These are phyloP conservation scores for Sesbania bispinosa DNA, from an alignment of 306 rosid species.

Conservation along the genomic window DNA sequence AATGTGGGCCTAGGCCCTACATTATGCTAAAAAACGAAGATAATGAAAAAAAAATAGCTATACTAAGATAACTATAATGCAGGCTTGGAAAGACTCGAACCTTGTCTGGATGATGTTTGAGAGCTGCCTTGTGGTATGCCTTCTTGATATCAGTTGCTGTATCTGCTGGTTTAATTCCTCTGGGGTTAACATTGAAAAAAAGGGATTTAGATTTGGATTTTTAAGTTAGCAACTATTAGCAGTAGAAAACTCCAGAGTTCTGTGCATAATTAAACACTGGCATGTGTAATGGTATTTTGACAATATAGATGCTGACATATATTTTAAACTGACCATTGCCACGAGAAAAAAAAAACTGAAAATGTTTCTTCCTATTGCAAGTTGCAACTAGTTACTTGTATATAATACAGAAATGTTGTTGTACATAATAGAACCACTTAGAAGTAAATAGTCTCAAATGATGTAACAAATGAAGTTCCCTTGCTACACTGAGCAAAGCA, in stretches of 20 bases:
- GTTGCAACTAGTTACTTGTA: background rate
- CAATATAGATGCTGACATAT: constrained; percentile 1
- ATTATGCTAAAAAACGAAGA: background rate
- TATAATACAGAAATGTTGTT: background rate
- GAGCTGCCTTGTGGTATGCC: constrained; percentile 77
- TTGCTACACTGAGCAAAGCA: background rate
- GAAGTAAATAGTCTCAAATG: background rate
- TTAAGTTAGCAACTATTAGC: constrained; percentile 9
- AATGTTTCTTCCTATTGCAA: background rate
- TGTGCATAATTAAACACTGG: background rate
- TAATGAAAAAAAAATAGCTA: background rate
- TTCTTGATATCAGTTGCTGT: constrained; percentile 59
- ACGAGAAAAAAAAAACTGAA: background rate
- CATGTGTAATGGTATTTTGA: constrained; percentile 9
- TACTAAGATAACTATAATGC: constrained; percentile 9
- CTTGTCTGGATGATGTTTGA: constrained; percentile 81
- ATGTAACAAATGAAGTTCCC: background rate
- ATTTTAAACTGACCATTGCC: background rate
- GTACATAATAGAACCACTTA: background rate
- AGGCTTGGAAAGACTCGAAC: constrained; percentile 36
- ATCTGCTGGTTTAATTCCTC: constrained; percentile 55
- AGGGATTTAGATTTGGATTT: constrained; percentile 19
- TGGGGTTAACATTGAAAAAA: constrained; percentile 26
- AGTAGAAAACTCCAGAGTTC: background rate
- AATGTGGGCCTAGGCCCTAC: background rate